A percentile compares a stretch with the other conserved stretches of the same genome.
Evolutionary conservation across 768 basidiomycete species (phyloP).

Genomic region (Lactifluus hygrophoroides): DNA sequence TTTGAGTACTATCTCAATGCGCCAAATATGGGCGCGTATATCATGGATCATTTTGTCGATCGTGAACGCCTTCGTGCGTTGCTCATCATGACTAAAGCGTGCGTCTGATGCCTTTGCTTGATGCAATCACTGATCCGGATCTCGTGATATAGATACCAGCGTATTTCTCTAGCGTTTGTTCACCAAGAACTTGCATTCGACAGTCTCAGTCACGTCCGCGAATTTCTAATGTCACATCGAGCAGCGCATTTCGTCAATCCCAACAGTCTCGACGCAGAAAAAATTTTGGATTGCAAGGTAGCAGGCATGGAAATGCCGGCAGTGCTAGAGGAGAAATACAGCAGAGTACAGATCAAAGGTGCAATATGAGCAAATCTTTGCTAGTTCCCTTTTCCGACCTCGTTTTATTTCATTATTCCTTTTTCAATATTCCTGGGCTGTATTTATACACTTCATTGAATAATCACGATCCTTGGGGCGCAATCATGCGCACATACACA

Average conservation of each 20-base stretch:
- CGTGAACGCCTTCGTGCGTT: conserved; percentile 83
- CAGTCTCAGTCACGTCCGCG: conserved; percentile 44
- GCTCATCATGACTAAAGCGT: conserved; percentile 91
- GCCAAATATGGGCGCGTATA: conserved; percentile 96
- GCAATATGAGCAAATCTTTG: conserved; percentile 51
- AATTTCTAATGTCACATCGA: conserved; percentile 64
- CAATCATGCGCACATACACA: neutral
- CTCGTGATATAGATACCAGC: conserved; percentile 57
- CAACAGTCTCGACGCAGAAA: conserved; percentile 50
- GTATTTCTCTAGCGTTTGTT: conserved; percentile 69
- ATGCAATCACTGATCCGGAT: neutral
- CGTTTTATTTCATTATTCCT: neutral
- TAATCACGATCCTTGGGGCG: conserved; percentile 3
- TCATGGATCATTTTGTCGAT: conserved; percentile 97
- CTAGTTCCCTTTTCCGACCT: conserved; percentile 9
- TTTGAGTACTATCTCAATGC: conserved; percentile 78
- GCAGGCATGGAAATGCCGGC: conserved; percentile 48
- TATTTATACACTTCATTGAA: conserved; percentile 9
- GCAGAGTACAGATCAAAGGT: conserved; percentile 85
- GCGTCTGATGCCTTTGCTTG: conserved; percentile 29
- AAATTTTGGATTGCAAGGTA: conserved; percentile 63
- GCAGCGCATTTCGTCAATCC: conserved; percentile 62
- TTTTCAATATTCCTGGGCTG: neutral
- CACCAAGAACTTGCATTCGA: conserved; percentile 83
- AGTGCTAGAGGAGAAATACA: conserved; percentile 72